A percentile compares a stretch with the other conserved stretches of the same genome.
phyloP scores from a whole-genome alignment of 2,329 filamentous ascomycete species.

The Fonsecaea erecta region DNA sequence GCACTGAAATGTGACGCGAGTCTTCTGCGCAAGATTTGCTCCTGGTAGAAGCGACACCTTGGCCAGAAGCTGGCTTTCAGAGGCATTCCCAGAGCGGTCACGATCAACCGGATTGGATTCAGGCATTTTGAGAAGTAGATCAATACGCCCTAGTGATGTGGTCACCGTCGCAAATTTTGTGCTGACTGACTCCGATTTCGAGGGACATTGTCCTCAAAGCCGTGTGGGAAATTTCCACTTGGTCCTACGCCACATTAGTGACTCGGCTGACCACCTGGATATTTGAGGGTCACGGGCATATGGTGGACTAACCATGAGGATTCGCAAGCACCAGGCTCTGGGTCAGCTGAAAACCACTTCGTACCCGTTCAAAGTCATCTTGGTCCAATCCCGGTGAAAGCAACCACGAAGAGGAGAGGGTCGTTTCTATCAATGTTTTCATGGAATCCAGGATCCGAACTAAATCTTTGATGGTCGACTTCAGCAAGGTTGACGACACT shows the following conservation, averaged over 20 bases:
- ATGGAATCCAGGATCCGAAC: not conserved
- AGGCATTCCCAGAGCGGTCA: not conserved
- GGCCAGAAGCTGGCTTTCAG: not conserved
- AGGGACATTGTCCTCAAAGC: not conserved
- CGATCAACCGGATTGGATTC: not conserved
- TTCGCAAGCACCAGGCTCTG: not conserved
- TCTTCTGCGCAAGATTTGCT: not conserved
- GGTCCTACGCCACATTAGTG: not conserved
- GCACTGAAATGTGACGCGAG: not conserved
- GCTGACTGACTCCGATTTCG: not conserved
- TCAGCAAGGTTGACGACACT: not conserved
- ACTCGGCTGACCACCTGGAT: not conserved
- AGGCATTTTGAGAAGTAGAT: not conserved
- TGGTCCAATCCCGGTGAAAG: not conserved
- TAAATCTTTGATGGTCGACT: not conserved
- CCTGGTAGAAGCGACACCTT: not conserved
- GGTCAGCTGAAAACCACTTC: not conserved
- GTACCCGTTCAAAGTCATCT: not conserved
- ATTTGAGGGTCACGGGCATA: not conserved
- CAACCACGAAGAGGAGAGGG: not conserved
- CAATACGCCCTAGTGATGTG: not conserved
- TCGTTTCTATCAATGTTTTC: not conserved
- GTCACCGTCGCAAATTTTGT: not conserved
- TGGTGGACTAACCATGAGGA: not conserved
- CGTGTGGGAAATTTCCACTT: not conserved